These are phyloP conservation scores for Suhomyces wounanorum DNA, from an alignment of 1,139 yeast genomes.

Conservation along the genomic window DNA sequence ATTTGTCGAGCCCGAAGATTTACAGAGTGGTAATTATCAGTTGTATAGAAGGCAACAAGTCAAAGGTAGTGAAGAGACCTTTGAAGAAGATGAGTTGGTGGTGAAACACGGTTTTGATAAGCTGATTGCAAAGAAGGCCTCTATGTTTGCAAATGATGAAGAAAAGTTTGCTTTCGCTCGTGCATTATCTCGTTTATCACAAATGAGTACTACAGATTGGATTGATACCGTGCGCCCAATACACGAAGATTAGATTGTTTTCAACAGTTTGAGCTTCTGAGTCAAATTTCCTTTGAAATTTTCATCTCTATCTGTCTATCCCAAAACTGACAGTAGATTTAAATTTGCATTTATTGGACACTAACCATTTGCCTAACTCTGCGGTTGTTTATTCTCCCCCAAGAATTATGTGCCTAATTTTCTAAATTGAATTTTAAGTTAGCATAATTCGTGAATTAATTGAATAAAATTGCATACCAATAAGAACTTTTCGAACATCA, in stretches of 20 bases:
- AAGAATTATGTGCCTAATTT: no score
- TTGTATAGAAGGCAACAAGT: constrained; percentile 40
- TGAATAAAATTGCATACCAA: no score
- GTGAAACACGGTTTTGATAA: constrained; percentile 73
- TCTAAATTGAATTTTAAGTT: no score
- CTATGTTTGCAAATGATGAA: constrained; percentile 85
- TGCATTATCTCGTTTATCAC: constrained; percentile 85
- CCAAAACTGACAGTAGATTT: no score
- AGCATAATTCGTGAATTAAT: no score
- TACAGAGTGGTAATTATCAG: constrained; percentile 56
- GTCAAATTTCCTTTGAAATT: no score
- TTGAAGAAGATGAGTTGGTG: constrained; percentile 63
- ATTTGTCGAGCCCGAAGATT: constrained; percentile 80
- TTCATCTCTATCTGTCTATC: no score
- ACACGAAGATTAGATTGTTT: not conserved
- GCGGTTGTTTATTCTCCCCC: no score
- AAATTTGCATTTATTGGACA: no score
- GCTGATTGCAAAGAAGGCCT: constrained; percentile 72
- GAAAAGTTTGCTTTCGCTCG: constrained; percentile 96
- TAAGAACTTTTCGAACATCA: no score
- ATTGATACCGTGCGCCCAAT: constrained; percentile 43
- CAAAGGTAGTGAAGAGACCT: constrained; percentile 42
- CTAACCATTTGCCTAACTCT: no score
- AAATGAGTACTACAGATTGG: constrained; percentile 96
- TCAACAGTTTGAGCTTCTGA: not conserved